phyloP scores from a whole-genome alignment of 768 basidiomycete genomes.

The Psilocybe subaeruginosa region DNA sequence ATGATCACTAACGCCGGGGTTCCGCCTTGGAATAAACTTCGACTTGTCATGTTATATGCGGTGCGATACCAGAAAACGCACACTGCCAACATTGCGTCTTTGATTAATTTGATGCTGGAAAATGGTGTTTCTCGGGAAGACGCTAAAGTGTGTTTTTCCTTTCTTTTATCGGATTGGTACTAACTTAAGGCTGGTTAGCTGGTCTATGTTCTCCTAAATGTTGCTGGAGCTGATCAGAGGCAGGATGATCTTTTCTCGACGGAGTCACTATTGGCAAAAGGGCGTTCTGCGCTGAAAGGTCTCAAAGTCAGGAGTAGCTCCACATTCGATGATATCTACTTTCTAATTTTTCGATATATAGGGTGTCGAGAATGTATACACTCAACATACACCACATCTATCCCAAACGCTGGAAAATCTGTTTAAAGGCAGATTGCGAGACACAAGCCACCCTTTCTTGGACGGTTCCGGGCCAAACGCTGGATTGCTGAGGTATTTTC shows the following conservation, averaged over 20 bases:
- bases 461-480: slow-evolving; percentile 68
- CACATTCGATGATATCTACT: background rate
- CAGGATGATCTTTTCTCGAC: slow-evolving; percentile 98
- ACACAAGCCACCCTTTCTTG: slow-evolving; percentile 89
- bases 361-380: slow-evolving; percentile 99
- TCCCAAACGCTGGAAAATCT: slow-evolving; percentile 90
- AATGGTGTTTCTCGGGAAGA: slow-evolving; percentile 81
- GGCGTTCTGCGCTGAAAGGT: slow-evolving; percentile 93
- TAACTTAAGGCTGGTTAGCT: slow-evolving; percentile 52
- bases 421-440: slow-evolving; percentile 83
- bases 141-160: slow-evolving; percentile 52
- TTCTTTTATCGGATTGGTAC: background rate
- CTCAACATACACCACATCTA: slow-evolving; percentile 93
- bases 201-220: slow-evolving; percentile 90
- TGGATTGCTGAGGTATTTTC: slow-evolving; percentile 65
- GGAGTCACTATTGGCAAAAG: slow-evolving; percentile 92
- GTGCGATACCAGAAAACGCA: slow-evolving; percentile 93
- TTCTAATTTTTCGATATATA: slow-evolving; percentile 29
- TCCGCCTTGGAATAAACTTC: slow-evolving; percentile 81
- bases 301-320: slow-evolving; percentile 64
- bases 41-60: slow-evolving; percentile 90
- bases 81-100: slow-evolving; percentile 76
- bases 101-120: slow-evolving; percentile 73
- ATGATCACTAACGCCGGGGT: slow-evolving; percentile 70
- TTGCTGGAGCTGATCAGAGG: slow-evolving; percentile 93